These are phyloP conservation scores for Hemileccinum rubropunctum DNA, from an alignment of 768 basidiomycete species.

Conservation along the genomic window DNA sequence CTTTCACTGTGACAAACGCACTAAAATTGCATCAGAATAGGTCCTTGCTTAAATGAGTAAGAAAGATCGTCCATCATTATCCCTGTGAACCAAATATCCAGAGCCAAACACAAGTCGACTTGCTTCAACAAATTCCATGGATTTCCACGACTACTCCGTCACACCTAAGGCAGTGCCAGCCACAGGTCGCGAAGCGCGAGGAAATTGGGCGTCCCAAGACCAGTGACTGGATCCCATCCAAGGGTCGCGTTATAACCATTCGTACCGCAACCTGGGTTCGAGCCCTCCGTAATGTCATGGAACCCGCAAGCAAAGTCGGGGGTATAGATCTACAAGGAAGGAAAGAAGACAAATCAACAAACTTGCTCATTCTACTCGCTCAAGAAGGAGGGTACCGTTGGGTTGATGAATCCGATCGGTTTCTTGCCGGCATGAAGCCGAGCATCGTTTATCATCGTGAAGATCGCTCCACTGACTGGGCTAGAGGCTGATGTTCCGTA, in stretches of 20 bases:
- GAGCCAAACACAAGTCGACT: too few relatives aligned
- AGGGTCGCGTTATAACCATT: constrained; percentile 18
- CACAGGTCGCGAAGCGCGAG: not conserved
- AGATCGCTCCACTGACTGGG: not conserved
- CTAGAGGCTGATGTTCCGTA: not conserved
- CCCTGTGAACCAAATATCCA: too few relatives aligned
- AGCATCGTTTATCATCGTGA: not conserved
- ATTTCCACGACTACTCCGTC: too few relatives aligned
- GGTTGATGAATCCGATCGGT: not conserved
- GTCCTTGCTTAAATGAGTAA: too few relatives aligned
- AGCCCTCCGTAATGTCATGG: not conserved
- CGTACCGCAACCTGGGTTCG: not conserved
- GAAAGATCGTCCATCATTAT: too few relatives aligned
- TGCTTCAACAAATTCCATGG: too few relatives aligned
- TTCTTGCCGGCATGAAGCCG: not conserved
- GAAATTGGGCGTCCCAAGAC: constrained; percentile 2
- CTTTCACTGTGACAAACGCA: too few relatives aligned
- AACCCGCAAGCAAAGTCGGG: too few relatives aligned
- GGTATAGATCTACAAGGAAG: too few relatives aligned
- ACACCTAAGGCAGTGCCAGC: too few relatives aligned
- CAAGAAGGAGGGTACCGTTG: not conserved
- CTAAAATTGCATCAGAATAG: too few relatives aligned
- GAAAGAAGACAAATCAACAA: too few relatives aligned
- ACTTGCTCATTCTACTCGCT: not conserved
- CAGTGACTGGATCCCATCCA: constrained; percentile 2